Evolutionary conservation across 2,329 filamentous ascomycete species (phyloP).

Genomic region (Phoma sp.): DNA sequence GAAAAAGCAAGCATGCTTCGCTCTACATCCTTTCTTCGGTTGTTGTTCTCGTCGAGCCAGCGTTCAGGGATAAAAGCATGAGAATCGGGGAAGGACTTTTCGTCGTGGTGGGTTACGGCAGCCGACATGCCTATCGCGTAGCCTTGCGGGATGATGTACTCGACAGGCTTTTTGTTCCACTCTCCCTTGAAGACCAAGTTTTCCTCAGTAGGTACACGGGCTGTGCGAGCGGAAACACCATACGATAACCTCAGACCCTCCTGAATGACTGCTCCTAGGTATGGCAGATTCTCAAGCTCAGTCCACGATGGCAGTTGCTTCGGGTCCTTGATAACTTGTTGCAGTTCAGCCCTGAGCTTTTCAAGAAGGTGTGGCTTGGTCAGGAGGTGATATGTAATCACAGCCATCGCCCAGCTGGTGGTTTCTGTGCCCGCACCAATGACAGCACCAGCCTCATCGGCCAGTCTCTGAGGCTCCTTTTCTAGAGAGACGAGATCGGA

Average conservation of each 20-base stretch:
- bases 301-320: constrained; percentile 25
- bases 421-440: constrained; percentile 46
- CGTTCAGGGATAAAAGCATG: constrained; percentile 37
- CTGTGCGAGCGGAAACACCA: constrained; percentile 34
- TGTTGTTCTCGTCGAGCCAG: constrained; percentile 36
- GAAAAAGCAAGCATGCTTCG: constrained; percentile 38
- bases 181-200: constrained; percentile 32
- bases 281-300: constrained; percentile 36
- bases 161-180: constrained; percentile 29
- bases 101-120: constrained; percentile 33
- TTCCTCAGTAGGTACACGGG: constrained; percentile 32
- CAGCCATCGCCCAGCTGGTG: constrained; percentile 36
- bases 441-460: constrained; percentile 40
- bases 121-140: constrained; percentile 37
- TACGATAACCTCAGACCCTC: constrained; percentile 41
- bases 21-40: constrained; percentile 33
- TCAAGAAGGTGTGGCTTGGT: constrained; percentile 30
- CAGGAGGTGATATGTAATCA: constrained; percentile 37
- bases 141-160: constrained; percentile 30
- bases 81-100: constrained; percentile 32
- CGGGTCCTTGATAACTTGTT: constrained; percentile 23
- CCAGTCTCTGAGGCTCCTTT: constrained; percentile 33
- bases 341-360: constrained; percentile 34
- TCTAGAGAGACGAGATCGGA: constrained; percentile 23
- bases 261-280: constrained; percentile 40